Evolutionary conservation across 2,329 filamentous ascomycete genomes (phyloP), one percentile per base, ranked within the genome.

Genomic region (Colletotrichum siamense): DNA sequence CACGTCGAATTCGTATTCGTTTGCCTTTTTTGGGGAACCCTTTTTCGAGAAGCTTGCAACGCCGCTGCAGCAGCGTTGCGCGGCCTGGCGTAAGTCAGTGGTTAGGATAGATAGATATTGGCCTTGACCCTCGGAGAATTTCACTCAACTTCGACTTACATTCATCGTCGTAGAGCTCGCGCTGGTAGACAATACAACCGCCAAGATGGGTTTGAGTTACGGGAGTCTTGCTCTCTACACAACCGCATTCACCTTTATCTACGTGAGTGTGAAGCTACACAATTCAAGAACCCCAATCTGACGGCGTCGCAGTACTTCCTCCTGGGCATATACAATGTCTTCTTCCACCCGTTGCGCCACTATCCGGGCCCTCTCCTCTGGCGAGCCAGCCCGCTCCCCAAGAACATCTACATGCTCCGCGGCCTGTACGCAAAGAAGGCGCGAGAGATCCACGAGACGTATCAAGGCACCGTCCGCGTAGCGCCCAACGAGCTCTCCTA

Each of bases 401-500:
- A 66, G 28, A 69, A 62, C 62, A 22, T 78, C 8, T 22, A 61
- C 57, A 44, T 77, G 15, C 44, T 71, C 7, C 39, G 59, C 15
- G 74, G 77, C 32, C 65, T 8, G 3, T 73, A 71, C 57, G 69
- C 74, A 24, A 22, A n/a, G 49, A 71, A 73, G 24, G 75, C 72
- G 4, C 68, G 57, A 3, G 26, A 71, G 16, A 72, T 78, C 26
- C 81, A 82, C 34, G 67, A 79, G 7, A 26, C 57, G 3, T 83
- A 83, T 57, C 80, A 79, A 4, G 77, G 79, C 30, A 81, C 88
- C 1, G 82, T 89, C 16, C 85, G 88, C 5, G 80, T 86, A 7
- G 82, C 80, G 1, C 87, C 87, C 1, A 83, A 84, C 52, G 80
- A 84, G 49, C 81, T 89, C 7, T 83, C 84, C 3, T 87, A 86